Evolutionary conservation across 164 flowering plant species (phyloP).

Genomic region (Liriodendron chinense): DNA sequence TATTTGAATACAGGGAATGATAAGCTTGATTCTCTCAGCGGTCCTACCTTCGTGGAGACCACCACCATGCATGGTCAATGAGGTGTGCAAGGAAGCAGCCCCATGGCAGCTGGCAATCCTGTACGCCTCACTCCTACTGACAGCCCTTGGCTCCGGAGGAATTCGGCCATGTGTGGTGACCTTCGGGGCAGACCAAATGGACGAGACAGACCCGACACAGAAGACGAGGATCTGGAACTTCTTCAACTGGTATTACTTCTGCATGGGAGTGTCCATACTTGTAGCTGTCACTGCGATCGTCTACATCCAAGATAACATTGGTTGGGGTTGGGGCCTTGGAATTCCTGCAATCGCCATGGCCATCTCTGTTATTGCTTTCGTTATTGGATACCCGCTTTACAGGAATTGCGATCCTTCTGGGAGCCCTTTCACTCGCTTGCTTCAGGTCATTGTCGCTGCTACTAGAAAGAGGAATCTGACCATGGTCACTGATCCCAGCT

Average conservation of each 20-base stretch:
- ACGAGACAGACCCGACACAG: conserved; percentile 55
- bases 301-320: conserved; percentile 72
- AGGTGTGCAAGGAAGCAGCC: conserved; percentile 52
- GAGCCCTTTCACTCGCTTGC: conserved; percentile 73
- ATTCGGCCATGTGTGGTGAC: conserved; percentile 86
- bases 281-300: conserved; percentile 81
- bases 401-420: conserved; percentile 65
- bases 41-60: conserved; percentile 57
- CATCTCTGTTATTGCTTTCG: conserved; percentile 50
- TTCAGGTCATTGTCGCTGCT: conserved; percentile 70
- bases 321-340: conserved; percentile 94
- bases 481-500: conserved; percentile 33
- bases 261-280: conserved; percentile 66
- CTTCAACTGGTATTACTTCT: conserved; percentile 89
- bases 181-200: conserved; percentile 88
- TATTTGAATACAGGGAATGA: conserved; percentile 59
- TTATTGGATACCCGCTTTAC: conserved; percentile 60
- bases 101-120: conserved; percentile 54
- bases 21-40: conserved; percentile 59
- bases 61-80: conserved; percentile 37
- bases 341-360: conserved; percentile 62
- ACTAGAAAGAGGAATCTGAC: conserved; percentile 49
- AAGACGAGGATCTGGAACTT: conserved; percentile 62
- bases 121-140: conserved; percentile 52
- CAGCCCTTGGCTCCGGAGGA: conserved; percentile 76